Percentiles rank a stretch among this genome's conserved stretches.
phyloP scores from a whole-genome alignment of 352 stramenopile genomes.

The Phytophthora hybrid region DNA sequence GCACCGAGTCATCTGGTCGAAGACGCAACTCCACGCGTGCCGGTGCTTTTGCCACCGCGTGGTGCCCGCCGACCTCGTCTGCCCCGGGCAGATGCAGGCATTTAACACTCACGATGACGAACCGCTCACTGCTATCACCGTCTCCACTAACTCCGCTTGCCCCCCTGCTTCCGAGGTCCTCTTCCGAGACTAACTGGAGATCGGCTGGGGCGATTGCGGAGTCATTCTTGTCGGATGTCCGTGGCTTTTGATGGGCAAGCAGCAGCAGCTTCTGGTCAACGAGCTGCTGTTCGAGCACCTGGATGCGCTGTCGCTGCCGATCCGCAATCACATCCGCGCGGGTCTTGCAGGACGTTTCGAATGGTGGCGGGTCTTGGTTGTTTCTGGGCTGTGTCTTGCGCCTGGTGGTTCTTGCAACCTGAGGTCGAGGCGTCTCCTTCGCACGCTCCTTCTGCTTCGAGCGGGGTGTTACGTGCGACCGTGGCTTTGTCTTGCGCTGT shows the following conservation, averaged over 20 bases:
- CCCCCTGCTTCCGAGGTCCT: conserved; percentile 6
- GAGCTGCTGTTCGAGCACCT: conserved; percentile 72
- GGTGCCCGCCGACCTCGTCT: conserved; percentile 16
- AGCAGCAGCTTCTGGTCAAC: conserved; percentile 63
- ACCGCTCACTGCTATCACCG: neutral
- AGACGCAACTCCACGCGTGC: conserved; percentile 36
- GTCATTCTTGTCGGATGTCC: neutral
- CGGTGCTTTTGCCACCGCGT: conserved; percentile 1
- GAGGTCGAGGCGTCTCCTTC: conserved; percentile 8
- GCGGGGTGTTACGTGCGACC: conserved; percentile 14
- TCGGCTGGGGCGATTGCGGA: conserved; percentile 28
- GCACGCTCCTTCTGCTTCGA: conserved; percentile 7
- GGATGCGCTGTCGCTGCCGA: conserved; percentile 63
- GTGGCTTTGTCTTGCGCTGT: conserved; percentile 3
- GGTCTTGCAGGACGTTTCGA: conserved; percentile 19
- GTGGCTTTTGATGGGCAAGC: conserved; percentile 34
- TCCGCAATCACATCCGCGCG: conserved; percentile 37
- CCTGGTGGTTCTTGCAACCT: conserved; percentile 14
- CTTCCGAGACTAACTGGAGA: conserved; percentile 9
- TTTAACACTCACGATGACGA: conserved; percentile 37
- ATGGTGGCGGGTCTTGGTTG: conserved; percentile 1
- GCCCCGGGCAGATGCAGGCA: conserved; percentile 23
- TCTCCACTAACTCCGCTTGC: conserved; percentile 1
- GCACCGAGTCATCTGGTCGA: conserved; percentile 28
- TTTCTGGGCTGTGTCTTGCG: neutral